Evolutionary conservation across 371 early-diverging fungal species (phyloP), one percentile per base, ranked within the genome.

Genomic region (Mucor indicus): DNA sequence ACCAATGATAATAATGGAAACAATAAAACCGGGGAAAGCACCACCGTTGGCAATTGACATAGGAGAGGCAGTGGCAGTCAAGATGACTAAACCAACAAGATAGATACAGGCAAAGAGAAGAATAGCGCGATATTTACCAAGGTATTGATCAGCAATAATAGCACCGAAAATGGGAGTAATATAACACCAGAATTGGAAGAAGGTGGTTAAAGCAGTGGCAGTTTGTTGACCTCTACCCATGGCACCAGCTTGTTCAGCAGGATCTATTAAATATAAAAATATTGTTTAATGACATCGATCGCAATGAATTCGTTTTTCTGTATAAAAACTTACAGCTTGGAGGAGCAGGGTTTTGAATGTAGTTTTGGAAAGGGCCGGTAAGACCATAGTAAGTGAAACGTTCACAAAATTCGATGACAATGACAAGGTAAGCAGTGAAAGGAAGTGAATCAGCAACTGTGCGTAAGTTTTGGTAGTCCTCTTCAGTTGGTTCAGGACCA

Each of bases 111-210:
- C 60, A 36, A 92, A 88, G 23, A 83, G 32, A 17, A 89, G 40
- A 20, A 92, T 91, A 12, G 93, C 85, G 55, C 78, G 77, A 72
- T 80, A 91, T 67, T 89, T 89, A 50, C 95, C 95, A 29, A 87
- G 66, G 60, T 80, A 82, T 54, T 81, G 78, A 75, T 92, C 95
- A 37, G 92, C 86, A 38, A 92, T 56, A 17, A 88, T 55, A 29
- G 90, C 93, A 48, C 93, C 91, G 17, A 91, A 45, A 37, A 91
- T 75, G 29, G 92, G 77, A 32, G 87, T 90, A 35, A 87, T 62
- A 67, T 91, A 95, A 46, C 86, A 84, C 69, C 88, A 78, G 66
- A 90, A 90, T 46, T 76, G 72, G 73, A 95, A 95, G 38, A 85
- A 81, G 38, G 87, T 86, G 23, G 77, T 69, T 17, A 87, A 69